Base-by-base conservation (phyloP, 176 grass and related monocot genomes). In the Saccharum spontaneum region DNA sequence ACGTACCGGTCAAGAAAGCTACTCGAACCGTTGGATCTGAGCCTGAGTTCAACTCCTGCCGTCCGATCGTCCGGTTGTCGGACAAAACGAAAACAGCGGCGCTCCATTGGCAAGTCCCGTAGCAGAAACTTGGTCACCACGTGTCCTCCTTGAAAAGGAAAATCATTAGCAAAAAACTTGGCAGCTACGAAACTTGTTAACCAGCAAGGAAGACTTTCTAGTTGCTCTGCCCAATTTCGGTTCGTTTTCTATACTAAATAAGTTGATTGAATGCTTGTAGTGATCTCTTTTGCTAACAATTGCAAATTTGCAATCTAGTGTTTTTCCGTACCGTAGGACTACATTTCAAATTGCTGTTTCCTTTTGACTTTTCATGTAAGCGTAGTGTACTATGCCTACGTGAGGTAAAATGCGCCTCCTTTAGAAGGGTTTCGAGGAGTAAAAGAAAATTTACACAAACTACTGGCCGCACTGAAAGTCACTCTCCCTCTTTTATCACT, bases 1-100 rank as follows among this genome's bases (percentile, higher is more conserved):
- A 22, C 67, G 80, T 82, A 76, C 44, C 0, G 33, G 43, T 0
- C 82, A 77, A 68, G 73, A 22, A 85, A 85, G 62, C 73, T 85
- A 20, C 22, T 9, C 3, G 2, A 10, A 17, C 84, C 66, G 65
- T 85, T 61, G 75, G 75, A 85, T 85, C 38, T 60, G 74, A 17
- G 38, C n/a, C 28, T 10, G 3, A 14, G 34, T 59, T 3, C 6
- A 31, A 22, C 8, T 4, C 0, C 8, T 13, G 43, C 61, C 82
- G 43, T 85, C n/a, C 54, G 54, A 57, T 57, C 20, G 54, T 57
- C 17, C 7, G 20, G 20, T 8, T 57, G 20, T n/a, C 20, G 20
- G 20, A 57, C 54, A 57, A 57, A 57, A 57, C 18, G 8, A 8
- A 22, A 57, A 57, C 20, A 57, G 20, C 54, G 46, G 46, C 46